Base-by-base conservation (phyloP, 306 rosid genomes). In the Adenanthera pavonina region DNA sequence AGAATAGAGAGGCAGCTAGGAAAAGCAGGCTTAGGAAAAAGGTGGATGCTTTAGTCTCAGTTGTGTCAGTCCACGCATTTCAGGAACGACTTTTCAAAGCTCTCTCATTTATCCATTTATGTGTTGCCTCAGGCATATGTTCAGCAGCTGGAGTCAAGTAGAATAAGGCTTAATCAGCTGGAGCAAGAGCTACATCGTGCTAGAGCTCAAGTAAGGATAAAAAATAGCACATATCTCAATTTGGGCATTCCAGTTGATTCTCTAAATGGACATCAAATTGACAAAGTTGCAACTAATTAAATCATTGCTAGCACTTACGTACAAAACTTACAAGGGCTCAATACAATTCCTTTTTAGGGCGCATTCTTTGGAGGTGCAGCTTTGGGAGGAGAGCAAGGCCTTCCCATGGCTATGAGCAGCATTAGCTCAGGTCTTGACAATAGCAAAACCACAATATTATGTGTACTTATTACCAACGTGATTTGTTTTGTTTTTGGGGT, bases 1-100 rank as follows among this genome's bases (percentile, higher is more conserved):
- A 96, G 89, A 96, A 96, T 89, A 92, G 99, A 81, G 99, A 96
- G 81, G 99, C 99, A 65, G 99, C 99, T 17, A 92, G 97, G 86
- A 96, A 96, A 86, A 93, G 99, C 94, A 93, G 99, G 90, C 97
- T 96, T 8, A 91, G 99, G 74, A 96, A 96, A 85, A 96, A 96
- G 97, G 99, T 89, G 38, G 51, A 20, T 53, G 43, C 7, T 68
- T 8, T 19, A 25, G n/a, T 41, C 33, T 66, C 35, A 66, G 2
- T 62, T 77, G 69, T 16, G 35, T 41, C 17, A 52, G 35, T 52
- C 79, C 52, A 64, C 81, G 65, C 87, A 56, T 36, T 80, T 83
- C 68, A 46, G 77, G 75, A 41, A 88, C 78, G 44, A 41, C 65
- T 77, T 82, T 48, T 77, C 52, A 73, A 53, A 38, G 49, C 44